Percentiles rank a stretch among this genome's conserved stretches.
phyloP scores from a whole-genome alignment of 2,329 filamentous ascomycete genomes.

The Colletotrichum sp. region DNA sequence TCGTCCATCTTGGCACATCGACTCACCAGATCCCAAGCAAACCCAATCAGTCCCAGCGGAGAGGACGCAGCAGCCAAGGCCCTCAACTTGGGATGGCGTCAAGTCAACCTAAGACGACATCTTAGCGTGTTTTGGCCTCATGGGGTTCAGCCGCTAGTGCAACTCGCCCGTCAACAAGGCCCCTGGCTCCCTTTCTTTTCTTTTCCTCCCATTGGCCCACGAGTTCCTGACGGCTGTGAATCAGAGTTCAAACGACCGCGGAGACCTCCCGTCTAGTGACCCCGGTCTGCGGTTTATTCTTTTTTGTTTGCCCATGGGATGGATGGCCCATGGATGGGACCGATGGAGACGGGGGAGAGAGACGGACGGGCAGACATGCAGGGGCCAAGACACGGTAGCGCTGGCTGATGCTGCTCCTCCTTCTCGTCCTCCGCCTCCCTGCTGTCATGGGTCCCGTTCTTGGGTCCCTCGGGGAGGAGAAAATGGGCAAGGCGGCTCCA shows the following conservation, averaged over 20 bases:
- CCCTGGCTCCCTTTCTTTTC: not conserved
- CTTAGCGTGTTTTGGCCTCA: slow-evolving; percentile 12
- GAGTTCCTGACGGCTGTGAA: slow-evolving; percentile 4
- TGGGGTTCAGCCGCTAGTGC: not conserved
- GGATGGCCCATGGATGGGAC: not conserved
- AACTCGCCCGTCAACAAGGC: not conserved
- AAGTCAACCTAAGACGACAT: not conserved
- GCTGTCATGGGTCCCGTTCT: not conserved
- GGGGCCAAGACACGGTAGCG: not conserved
- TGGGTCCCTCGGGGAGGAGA: not conserved
- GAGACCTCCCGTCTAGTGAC: not conserved
- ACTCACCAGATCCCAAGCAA: not conserved
- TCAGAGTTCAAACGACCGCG: slow-evolving; percentile 5
- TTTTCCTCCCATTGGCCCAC: not conserved
- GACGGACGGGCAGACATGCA: not conserved
- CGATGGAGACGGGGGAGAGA: not conserved
- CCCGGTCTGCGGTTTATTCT: not conserved
- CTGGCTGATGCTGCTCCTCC: not conserved
- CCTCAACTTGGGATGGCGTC: slow-evolving; percentile 2
- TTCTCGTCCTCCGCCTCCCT: not conserved
- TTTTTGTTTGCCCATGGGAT: slow-evolving; percentile 7
- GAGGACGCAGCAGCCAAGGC: not conserved
- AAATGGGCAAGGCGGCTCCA: not conserved
- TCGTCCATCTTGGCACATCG: not conserved
- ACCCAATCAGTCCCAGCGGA: not conserved